Evolutionary conservation across 176 grass and related monocot species (phyloP).

Genomic region (Hsuehochloa calcarea): DNA sequence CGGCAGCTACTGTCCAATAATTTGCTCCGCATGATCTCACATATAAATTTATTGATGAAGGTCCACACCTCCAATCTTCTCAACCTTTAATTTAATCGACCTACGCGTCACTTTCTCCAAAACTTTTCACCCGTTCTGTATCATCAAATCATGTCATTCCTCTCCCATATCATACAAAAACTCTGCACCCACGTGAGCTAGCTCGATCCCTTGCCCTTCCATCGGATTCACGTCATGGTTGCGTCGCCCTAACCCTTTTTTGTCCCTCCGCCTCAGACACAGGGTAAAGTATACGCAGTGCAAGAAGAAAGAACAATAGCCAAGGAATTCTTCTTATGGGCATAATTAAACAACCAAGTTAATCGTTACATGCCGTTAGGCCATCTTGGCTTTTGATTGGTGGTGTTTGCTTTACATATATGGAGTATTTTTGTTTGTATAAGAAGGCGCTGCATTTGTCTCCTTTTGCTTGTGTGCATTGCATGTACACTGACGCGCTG

Average conservation of each 20-base stretch:
- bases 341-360: not conserved
- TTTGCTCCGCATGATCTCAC: not conserved
- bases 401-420: too few species aligned
- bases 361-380: not conserved
- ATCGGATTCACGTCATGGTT: constrained; percentile 22
- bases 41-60: not conserved
- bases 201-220: not conserved
- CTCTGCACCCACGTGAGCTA: not conserved
- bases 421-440: too few species aligned
- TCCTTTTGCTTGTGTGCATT: not conserved
- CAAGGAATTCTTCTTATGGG: too few species aligned
- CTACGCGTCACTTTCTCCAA: not conserved
- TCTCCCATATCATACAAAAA: constrained; percentile 14
- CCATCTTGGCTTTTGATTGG: not conserved
- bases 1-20: too few species aligned
- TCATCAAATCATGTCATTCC: constrained; percentile 4
- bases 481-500: too few species aligned
- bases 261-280: not conserved
- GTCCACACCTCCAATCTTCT: not conserved
- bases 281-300: not conserved
- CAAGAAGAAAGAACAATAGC: not conserved
- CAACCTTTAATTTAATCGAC: not conserved
- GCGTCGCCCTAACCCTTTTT: not conserved
- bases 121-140: not conserved
- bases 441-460: not conserved